phyloP scores from a whole-genome alignment of 257 asterid genomes.

The Leonotis leonurus region DNA sequence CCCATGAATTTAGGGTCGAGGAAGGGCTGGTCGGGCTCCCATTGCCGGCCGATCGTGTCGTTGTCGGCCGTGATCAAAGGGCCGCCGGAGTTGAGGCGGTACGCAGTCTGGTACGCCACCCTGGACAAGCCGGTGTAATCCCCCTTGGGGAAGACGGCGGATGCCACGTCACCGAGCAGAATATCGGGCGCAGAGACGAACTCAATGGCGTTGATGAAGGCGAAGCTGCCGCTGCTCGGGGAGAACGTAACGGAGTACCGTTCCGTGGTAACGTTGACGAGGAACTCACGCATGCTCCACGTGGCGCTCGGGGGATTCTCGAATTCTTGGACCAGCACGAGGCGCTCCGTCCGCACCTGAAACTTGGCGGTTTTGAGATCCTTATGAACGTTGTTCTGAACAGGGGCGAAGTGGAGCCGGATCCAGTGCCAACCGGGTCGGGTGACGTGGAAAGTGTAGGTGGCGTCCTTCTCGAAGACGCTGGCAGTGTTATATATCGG shows the following conservation, averaged over 20 bases:
- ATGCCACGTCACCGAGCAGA: constrained; percentile 24
- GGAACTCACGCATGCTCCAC: constrained; percentile 29
- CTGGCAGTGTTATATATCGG: constrained; percentile 51
- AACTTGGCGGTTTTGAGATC: constrained; percentile 37
- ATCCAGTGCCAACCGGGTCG: constrained; percentile 85
- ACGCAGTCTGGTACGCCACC: constrained; percentile 33
- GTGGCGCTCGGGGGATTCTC: background rate
- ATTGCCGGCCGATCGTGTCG: constrained; percentile 47
- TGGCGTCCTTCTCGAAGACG: constrained; percentile 44
- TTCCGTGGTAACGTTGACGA: constrained; percentile 38
- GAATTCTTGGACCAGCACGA: constrained; percentile 31
- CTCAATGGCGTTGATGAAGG: constrained; percentile 46
- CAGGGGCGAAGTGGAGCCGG: constrained; percentile 59
- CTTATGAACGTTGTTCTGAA: constrained; percentile 18
- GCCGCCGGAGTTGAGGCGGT: constrained; percentile 53
- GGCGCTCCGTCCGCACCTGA: constrained; percentile 28
- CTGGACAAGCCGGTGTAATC: constrained; percentile 22
- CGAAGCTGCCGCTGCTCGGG: constrained; percentile 38
- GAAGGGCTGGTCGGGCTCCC: constrained; percentile 47
- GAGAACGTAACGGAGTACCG: constrained; percentile 25
- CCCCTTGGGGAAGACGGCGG: constrained; percentile 36
- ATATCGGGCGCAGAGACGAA: constrained; percentile 44
- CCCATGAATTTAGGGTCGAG: constrained; percentile 48
- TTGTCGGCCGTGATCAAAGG: constrained; percentile 33
- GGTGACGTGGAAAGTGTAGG: constrained; percentile 53